Conservation (phyloP, 2,329 filamentous ascomycete species). For the Neonectria punicea region DNA sequence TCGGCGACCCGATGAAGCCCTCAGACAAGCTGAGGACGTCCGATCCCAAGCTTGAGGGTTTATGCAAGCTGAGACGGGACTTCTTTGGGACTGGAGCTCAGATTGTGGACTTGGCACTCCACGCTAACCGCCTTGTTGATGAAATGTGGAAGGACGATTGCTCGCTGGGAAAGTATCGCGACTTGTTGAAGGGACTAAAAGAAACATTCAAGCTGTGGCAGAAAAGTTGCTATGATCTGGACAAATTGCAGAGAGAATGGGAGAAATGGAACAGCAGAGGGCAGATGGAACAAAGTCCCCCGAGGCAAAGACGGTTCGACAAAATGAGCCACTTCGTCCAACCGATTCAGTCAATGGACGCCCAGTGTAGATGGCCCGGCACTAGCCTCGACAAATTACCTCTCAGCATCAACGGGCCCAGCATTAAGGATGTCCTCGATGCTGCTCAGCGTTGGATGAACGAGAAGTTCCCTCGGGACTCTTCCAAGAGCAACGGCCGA, state of each 20-base stretch:
- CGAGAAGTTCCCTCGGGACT: neutral
- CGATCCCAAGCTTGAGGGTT: neutral
- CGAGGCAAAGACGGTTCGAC: no score
- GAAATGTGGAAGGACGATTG: neutral
- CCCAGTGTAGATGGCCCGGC: no score
- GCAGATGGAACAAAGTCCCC: no score
- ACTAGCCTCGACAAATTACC: no score
- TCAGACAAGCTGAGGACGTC: neutral
- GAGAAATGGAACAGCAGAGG: no score
- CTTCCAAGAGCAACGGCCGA: neutral
- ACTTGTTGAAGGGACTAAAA: neutral
- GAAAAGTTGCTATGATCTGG: neutral
- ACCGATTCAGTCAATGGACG: no score
- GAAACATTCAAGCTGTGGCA: neutral
- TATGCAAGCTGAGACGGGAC: neutral
- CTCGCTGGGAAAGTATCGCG: neutral
- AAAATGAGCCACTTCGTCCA: no score
- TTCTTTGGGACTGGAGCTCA: neutral
- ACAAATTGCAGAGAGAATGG: neutral
- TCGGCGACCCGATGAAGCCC: neutral
- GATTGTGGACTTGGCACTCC: neutral
- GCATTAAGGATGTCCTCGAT: neutral
- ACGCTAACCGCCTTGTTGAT: neutral
- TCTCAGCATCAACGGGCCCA: no score
- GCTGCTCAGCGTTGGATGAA: neutral